phyloP scores from a whole-genome alignment of 2,329 filamentous ascomycete species.

The Hymenotorrendiella dingleyae region DNA sequence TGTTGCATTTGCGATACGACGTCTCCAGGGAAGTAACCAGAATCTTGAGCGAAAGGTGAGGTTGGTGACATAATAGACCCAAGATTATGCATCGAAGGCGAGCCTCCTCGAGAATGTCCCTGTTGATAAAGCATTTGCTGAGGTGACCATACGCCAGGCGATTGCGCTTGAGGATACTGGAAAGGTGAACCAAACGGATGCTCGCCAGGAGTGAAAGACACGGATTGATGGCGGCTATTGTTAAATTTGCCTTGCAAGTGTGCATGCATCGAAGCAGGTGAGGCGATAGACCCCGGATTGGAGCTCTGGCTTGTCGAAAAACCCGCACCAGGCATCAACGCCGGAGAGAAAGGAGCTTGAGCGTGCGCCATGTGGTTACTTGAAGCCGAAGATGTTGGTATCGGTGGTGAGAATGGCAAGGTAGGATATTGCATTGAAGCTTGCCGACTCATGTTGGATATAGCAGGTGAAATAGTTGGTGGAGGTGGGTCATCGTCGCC shows the following conservation, averaged over 20 bases:
- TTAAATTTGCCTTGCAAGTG: constrained; percentile 54
- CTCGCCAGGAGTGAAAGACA: constrained; percentile 56
- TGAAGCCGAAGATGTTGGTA: constrained; percentile 71
- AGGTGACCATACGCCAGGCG: constrained; percentile 52
- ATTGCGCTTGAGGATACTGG: constrained; percentile 58
- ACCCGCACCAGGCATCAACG: constrained; percentile 54
- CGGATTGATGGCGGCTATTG: constrained; percentile 63
- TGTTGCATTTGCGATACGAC: constrained; percentile 40
- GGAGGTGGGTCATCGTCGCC: constrained; percentile 63
- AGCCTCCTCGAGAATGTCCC: constrained; percentile 49
- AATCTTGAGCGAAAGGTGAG: constrained; percentile 50
- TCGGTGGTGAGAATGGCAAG: constrained; percentile 75
- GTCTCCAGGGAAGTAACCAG: constrained; percentile 33
- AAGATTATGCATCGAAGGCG: constrained; percentile 55
- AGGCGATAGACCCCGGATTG: constrained; percentile 58
- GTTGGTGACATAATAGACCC: constrained; percentile 56
- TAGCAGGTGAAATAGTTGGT: constrained; percentile 61
- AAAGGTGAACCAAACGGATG: constrained; percentile 59
- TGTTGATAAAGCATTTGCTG: constrained; percentile 49
- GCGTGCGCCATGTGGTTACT: constrained; percentile 58
- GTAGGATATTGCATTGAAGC: constrained; percentile 69
- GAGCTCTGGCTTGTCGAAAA: constrained; percentile 58
- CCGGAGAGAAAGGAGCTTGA: constrained; percentile 45
- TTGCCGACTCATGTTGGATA: constrained; percentile 54
- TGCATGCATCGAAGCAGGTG: constrained; percentile 63